These are phyloP conservation scores for Phytopythium cucurbitacearum DNA, from an alignment of 352 stramenopile genomes.

Conservation along the genomic window DNA sequence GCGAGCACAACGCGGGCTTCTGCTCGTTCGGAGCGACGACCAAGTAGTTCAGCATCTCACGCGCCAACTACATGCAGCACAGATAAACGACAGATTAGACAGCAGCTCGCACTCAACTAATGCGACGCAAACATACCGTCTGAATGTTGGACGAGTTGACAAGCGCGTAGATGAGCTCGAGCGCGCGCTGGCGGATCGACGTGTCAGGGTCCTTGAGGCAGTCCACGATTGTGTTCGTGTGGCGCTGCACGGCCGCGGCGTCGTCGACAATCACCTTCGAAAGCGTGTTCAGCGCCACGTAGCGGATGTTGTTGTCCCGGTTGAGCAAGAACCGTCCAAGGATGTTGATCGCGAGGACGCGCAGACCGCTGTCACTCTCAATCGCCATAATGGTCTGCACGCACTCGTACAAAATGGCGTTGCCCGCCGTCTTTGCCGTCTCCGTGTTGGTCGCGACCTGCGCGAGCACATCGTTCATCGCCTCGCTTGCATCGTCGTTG, in stretches of 20 bases:
- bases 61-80: constrained; percentile 66
- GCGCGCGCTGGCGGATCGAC: constrained; percentile 96
- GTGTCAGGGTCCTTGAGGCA: constrained; percentile 97
- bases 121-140: constrained; percentile 30
- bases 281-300: constrained; percentile 98
- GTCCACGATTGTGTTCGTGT: constrained; percentile 95
- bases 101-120: background rate
- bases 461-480: constrained; percentile 97
- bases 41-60: constrained; percentile 99
- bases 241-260: constrained; percentile 94
- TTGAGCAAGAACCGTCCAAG: constrained; percentile 98
- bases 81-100: background rate
- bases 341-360: constrained; percentile 99
- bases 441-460: constrained; percentile 99
- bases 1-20: constrained; percentile 92
- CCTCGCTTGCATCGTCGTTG: constrained; percentile 92
- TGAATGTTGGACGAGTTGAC: constrained; percentile 97
- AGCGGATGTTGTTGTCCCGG: constrained; percentile 99
- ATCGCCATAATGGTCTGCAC: constrained; percentile 99
- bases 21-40: constrained; percentile 96
- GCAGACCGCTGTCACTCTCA: constrained; percentile 95
- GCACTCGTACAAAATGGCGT: constrained; percentile 99
- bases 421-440: constrained; percentile 98
- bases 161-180: constrained; percentile 99
- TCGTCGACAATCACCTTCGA: constrained; percentile 89